Evolutionary conservation across 805 yeast species (phyloP).

Genomic region (Metschnikowia kofuensis): DNA sequence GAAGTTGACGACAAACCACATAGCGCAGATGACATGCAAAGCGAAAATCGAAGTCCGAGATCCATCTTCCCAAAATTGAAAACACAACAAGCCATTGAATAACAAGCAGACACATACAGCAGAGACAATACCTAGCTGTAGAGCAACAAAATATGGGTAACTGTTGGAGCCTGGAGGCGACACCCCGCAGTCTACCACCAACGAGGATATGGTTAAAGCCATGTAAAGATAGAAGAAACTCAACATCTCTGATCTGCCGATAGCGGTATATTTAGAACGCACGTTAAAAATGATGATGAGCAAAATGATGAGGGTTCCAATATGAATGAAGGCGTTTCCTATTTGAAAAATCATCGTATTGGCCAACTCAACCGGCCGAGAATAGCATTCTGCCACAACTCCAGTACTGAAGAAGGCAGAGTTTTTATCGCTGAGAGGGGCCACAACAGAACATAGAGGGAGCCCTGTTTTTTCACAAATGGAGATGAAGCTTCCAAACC

Average conservation of each 20-base stretch:
- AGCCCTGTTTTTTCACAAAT: conserved; percentile 69
- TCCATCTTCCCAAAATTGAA: conserved; percentile 95
- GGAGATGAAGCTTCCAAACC: conserved; percentile 60
- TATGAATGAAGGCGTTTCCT: conserved; percentile 83
- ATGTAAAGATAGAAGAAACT: conserved; percentile 63
- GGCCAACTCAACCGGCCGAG: conserved; percentile 82
- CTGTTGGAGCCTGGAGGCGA: conserved; percentile 77
- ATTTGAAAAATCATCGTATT: conserved; percentile 88
- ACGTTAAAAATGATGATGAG: conserved; percentile 74
- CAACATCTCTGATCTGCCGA: conserved; percentile 85
- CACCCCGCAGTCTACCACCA: conserved; percentile 90
- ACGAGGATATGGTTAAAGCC: conserved; percentile 56
- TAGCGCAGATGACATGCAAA: conserved; percentile 48
- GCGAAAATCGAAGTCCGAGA: conserved; percentile 60
- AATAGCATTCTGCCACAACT: conserved; percentile 73
- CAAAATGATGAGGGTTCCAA: conserved; percentile 64
- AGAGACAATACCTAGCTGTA: conserved; percentile 72
- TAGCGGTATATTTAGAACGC: conserved; percentile 86
- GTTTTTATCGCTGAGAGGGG: conserved; percentile 38
- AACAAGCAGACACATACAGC: conserved; percentile 68
- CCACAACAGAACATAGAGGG: conserved; percentile 77
- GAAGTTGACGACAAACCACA: conserved; percentile 64
- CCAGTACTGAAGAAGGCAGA: conserved; percentile 48
- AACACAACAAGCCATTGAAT: conserved; percentile 75
- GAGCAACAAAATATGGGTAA: conserved; percentile 79